Base-by-base conservation (phyloP, 2,329 filamentous ascomycete genomes). In the Sarocladiaceae sp. region DNA sequence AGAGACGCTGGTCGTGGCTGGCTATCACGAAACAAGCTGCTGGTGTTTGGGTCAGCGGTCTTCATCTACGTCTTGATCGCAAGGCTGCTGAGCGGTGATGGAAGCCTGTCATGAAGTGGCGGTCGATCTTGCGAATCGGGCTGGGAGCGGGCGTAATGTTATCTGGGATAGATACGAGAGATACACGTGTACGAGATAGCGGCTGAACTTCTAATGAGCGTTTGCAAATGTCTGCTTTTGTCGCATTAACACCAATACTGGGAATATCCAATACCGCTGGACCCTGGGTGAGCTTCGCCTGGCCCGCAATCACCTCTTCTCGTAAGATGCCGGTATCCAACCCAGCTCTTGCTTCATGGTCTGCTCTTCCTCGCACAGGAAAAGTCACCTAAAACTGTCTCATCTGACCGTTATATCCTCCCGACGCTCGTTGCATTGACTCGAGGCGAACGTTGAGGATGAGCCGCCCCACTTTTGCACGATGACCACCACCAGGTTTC, bases 1-100 rank as follows among this genome's bases (percentile, higher is more conserved):
- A 82, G 86, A 51, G 83, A 93, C 52, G 88, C 84, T 2, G 87
- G 88, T 0, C 82, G 88, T 54, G 80, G 88, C 47, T 97, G 88
- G 88, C 62, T 94, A 50, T 75, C 80, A 52, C 77, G 81, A 50
- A 87, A 96, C 67, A 93, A 88, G 67, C 72, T 90, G 50, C 73
- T 85, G 56, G 69, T 95, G 37, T 74, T 80, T 1, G 78, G 86
- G 7, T 80, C 73, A 0, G 65, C 80, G 15, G 71, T 96, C 21
- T 85, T 97, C 58, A 65, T 83, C 13, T 97, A 96, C 64, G 89
- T 95, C 10, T 65, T 95, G 41, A 72, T 94, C 46, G 85, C 88
- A 24, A 75, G 91, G 53, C 62, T 95, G 12, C 64, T 95, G 26
- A 80, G 81, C 32, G 69, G 67, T 5, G 65, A 66, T 26, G 42